These are phyloP conservation scores for Citrullus mucosospermus DNA, from an alignment of 306 rosid species.

Conservation along the genomic window DNA sequence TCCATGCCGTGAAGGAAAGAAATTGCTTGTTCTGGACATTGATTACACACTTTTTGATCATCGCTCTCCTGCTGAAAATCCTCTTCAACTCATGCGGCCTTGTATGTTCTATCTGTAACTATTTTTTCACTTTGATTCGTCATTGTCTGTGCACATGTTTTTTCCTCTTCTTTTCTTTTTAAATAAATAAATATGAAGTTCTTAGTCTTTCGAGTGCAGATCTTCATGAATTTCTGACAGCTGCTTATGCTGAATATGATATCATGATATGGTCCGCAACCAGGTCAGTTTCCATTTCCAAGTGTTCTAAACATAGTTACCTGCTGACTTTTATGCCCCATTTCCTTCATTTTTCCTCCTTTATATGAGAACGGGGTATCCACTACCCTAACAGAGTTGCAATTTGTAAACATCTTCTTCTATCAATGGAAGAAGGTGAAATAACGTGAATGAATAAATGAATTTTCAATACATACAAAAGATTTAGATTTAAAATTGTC, in stretches of 20 bases:
- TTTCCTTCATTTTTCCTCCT: not conserved
- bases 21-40: constrained; percentile 88
- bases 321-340: not conserved
- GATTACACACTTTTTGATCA: constrained; percentile 96
- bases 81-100: constrained; percentile 89
- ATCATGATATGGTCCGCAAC: constrained; percentile 99
- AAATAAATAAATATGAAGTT: not conserved
- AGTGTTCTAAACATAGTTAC: not conserved
- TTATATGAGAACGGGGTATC: not conserved
- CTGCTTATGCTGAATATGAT: constrained; percentile 77
- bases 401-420: not conserved
- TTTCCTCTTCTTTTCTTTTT: not conserved
- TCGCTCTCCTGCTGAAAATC: constrained; percentile 91
- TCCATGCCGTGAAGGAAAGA: constrained; percentile 86
- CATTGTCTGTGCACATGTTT: not conserved
- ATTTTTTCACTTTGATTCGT: not conserved
- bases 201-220: constrained; percentile 27
- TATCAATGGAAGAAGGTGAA: not conserved
- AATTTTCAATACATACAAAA: not conserved
- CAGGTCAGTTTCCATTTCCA: constrained; percentile 32
- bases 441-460: not conserved
- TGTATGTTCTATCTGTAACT: constrained; percentile 29
- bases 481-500: not conserved
- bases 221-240: constrained; percentile 88
- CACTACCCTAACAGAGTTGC: not conserved